Evolutionary conservation across 176 grass and related monocot species (phyloP).

Genomic region (Raddia guianensis): DNA sequence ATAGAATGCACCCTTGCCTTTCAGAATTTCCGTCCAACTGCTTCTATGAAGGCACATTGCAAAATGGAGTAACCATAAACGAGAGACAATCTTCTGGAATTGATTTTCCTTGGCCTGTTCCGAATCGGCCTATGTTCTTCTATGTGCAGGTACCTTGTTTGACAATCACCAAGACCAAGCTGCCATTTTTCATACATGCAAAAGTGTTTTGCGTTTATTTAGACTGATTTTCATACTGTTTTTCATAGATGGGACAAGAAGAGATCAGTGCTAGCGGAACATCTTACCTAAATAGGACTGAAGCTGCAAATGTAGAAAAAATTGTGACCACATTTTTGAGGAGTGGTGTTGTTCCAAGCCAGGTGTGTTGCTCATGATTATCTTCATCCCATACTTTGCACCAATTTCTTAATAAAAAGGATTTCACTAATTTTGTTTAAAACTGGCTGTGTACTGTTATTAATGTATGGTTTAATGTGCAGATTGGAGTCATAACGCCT

Average conservation of each 20-base stretch:
- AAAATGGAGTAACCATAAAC: slow-evolving; percentile 99
- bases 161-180: not conserved
- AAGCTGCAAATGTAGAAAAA: slow-evolving; percentile 99
- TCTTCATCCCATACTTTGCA: slow-evolving; percentile 22
- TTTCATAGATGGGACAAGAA: slow-evolving; percentile 99
- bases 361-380: slow-evolving; percentile 51
- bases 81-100: slow-evolving; percentile 90
- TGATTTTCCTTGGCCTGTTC: slow-evolving; percentile 99
- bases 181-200: slow-evolving; percentile 1
- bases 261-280: slow-evolving; percentile 99
- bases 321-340: slow-evolving; percentile 97
- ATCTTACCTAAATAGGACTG: slow-evolving; percentile 97
- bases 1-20: slow-evolving; percentile 97
- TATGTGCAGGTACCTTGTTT: slow-evolving; percentile 83
- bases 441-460: slow-evolving; percentile 29
- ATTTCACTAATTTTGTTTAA: not conserved
- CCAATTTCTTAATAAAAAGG: not conserved
- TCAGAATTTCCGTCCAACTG: slow-evolving; percentile 99
- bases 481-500: slow-evolving; percentile 99
- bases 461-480: slow-evolving; percentile 44
- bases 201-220: slow-evolving; percentile 1
- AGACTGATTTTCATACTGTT: slow-evolving; percentile 21
- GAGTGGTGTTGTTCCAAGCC: slow-evolving; percentile 97
- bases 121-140: slow-evolving; percentile 99
- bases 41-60: slow-evolving; percentile 98